Base-by-base conservation (phyloP, 139 green algal genomes). In the Dunaliella sp. region DNA sequence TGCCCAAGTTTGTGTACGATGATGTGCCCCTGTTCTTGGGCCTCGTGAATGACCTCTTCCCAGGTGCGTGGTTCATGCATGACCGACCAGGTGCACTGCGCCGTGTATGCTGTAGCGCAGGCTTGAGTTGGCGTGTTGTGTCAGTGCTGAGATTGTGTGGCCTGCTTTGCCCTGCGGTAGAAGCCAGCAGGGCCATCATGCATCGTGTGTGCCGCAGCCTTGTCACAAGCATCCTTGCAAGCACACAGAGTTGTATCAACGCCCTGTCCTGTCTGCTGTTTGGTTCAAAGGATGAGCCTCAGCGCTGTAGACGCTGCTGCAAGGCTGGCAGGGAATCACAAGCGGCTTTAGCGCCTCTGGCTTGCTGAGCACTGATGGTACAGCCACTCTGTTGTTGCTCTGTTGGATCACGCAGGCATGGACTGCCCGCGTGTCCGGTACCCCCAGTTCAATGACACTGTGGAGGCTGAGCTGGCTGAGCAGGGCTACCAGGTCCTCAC, bases 1-100 rank as follows among this genome's bases (percentile, higher is more conserved):
- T 97, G 82, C 94, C 95, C 85, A 97, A 97, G 90, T 97, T 97
- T 89, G 93, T 97, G 36, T 97, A 94, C 83, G 95, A 97, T 74
- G 95, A 97, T 83, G 95, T 97, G 86, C 95, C 94, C 3, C 91
- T 97, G n/a, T 97, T 97, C 92, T 84, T 96, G 31, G 94, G 94
- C 26, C 93, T 97, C 82, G 96, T 97, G 84, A 93, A 93, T 34
- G 91, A 94, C 78, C 87, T 94, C 22, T 94, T 94, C 82, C 91
- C 91, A 76, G 91, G 90, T 91, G 33, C 30, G 86, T 31, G 1
- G 2, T 21, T 76, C 7, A 28, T 24, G 22, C 21, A 24, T 74
- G 58, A 74, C 22, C 22, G 58, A 24, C 58, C 58, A 74, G 58
- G 22, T 74, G 58, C 58, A 74, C 22, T 24, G 22, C 21, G 58